A percentile compares a stretch with the other conserved stretches of the same genome.
Conservation (phyloP, 495 filamentous ascomycete species). For the Penicillium paxilli region DNA sequence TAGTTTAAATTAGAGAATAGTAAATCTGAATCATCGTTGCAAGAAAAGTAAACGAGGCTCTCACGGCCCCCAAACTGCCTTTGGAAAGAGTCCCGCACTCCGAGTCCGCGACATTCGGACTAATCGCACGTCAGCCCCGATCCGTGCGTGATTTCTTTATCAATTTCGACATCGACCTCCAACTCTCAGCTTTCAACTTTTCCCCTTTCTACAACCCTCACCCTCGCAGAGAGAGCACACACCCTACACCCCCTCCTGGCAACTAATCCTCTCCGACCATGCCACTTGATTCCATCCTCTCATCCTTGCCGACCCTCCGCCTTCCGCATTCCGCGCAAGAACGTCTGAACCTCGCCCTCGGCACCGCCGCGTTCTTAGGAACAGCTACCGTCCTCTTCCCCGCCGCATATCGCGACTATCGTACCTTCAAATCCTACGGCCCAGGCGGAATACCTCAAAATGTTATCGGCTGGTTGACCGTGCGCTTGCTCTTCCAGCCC, state of each 20-base stretch:
- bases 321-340: conserved; percentile 13
- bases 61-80: background rate
- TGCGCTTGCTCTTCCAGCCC: conserved; percentile 27
- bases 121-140: background rate
- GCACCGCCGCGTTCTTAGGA: conserved; percentile 22
- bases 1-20: too few species aligned
- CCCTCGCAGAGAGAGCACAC: background rate
- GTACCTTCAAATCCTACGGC: conserved; percentile 32
- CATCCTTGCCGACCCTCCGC: conserved; percentile 6
- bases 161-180: background rate
- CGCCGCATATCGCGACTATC: conserved; percentile 33
- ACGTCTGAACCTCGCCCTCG: conserved; percentile 17
- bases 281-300: conserved; percentile 13
- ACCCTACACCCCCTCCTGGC: too few species aligned
- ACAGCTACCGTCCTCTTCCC: conserved; percentile 24
- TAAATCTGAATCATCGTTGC: too few species aligned
- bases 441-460: conserved; percentile 36
- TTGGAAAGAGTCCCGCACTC: background rate
- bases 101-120: background rate
- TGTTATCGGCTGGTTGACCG: conserved; percentile 33
- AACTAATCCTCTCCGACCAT: conserved; percentile 10
- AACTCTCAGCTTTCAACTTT: background rate
- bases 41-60: background rate
- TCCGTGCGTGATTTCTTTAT: background rate
- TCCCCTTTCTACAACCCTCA: background rate